Conservation (phyloP, 768 basidiomycete species). For the Neoboletus subvelutipes region DNA sequence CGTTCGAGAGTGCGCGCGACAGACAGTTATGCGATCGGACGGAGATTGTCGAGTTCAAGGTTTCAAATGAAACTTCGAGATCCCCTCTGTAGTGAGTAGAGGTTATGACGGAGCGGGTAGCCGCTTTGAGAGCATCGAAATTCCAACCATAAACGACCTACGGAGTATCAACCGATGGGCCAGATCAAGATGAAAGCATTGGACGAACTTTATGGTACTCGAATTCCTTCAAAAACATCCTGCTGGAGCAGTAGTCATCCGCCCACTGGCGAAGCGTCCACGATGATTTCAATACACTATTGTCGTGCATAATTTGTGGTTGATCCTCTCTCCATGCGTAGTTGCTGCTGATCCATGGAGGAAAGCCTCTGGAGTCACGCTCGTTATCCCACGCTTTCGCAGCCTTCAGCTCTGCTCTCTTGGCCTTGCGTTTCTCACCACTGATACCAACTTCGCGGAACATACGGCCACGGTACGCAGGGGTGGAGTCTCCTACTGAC, state of each 20-base stretch:
- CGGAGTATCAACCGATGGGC: constrained; percentile 27
- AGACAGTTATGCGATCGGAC: constrained; percentile 67
- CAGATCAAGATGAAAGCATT: background rate
- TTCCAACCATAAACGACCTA: constrained; percentile 64
- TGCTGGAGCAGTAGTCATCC: constrained; percentile 74
- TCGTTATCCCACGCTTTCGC: constrained; percentile 47
- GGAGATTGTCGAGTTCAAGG: constrained; percentile 48
- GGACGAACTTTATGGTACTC: constrained; percentile 60
- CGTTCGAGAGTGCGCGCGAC: constrained; percentile 65
- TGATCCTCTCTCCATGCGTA: constrained; percentile 36
- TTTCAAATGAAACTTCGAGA: constrained; percentile 49
- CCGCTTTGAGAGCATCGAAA: constrained; percentile 39
- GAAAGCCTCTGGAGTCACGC: constrained; percentile 47
- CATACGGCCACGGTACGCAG: constrained; percentile 66
- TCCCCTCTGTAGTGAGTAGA: constrained; percentile 41
- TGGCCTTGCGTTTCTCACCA: constrained; percentile 40
- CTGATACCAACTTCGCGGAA: constrained; percentile 51
- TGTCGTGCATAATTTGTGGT: constrained; percentile 21
- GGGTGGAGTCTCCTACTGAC: constrained; percentile 61
- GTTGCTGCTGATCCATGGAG: constrained; percentile 45
- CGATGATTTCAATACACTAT: constrained; percentile 46
- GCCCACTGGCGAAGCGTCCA: constrained; percentile 76
- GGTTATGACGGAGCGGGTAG: constrained; percentile 37
- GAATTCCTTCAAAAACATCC: constrained; percentile 75
- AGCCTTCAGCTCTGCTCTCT: constrained; percentile 40